These are phyloP conservation scores for Santalum album DNA, from an alignment of 164 flowering plant species.

Conservation along the genomic window DNA sequence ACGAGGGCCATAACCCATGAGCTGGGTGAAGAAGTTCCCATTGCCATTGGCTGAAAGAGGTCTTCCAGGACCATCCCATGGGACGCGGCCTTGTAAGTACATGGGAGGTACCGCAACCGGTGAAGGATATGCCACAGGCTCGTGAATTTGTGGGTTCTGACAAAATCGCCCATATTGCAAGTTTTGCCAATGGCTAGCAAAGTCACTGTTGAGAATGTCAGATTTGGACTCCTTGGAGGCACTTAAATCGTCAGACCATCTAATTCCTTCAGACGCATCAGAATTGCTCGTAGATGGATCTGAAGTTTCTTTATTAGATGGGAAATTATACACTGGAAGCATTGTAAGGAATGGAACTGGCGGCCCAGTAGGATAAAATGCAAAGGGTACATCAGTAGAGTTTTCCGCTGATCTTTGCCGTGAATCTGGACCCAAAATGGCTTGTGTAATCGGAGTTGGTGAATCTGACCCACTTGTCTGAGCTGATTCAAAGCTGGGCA, in stretches of 20 bases:
- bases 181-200: slow-evolving; percentile 79
- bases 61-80: slow-evolving; percentile 94
- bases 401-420: slow-evolving; percentile 40
- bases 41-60: slow-evolving; percentile 62
- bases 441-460: slow-evolving; percentile 49
- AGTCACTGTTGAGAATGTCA: slow-evolving; percentile 88
- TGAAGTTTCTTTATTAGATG: slow-evolving; percentile 38
- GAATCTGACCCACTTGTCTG: slow-evolving; percentile 63
- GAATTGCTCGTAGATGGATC: slow-evolving; percentile 43
- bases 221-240: slow-evolving; percentile 33
- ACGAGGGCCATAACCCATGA: slow-evolving; percentile 58
- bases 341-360: slow-evolving; percentile 80
- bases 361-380: slow-evolving; percentile 89
- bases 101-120: slow-evolving; percentile 65
- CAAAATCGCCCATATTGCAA: slow-evolving; percentile 79
- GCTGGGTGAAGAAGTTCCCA: slow-evolving; percentile 50
- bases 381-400: slow-evolving; percentile 39
- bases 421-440: slow-evolving; percentile 54
- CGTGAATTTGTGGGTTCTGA: slow-evolving; percentile 45
- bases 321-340: slow-evolving; percentile 63
- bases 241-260: slow-evolving; percentile 33
- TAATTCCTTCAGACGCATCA: slow-evolving; percentile 36
- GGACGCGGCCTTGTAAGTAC: slow-evolving; percentile 70
- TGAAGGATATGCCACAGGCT: slow-evolving; percentile 54
- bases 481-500: slow-evolving; percentile 46